These are phyloP conservation scores for Cyclocybe cylindracea DNA, from an alignment of 768 basidiomycete genomes.

Conservation along the genomic window DNA sequence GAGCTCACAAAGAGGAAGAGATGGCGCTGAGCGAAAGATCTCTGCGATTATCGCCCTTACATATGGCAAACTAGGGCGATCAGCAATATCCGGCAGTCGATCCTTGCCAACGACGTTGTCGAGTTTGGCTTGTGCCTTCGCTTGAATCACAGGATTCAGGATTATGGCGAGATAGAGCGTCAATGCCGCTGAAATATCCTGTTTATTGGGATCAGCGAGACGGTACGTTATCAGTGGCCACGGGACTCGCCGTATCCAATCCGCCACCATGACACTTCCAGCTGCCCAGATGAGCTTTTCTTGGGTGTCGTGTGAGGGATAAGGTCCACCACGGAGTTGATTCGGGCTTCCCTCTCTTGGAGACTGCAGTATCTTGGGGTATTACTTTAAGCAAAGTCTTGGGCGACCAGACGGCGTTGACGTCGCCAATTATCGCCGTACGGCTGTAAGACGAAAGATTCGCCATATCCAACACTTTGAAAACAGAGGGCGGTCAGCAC, in stretches of 20 bases:
- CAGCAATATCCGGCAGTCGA: conserved; percentile 38
- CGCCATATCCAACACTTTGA: conserved; percentile 34
- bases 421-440: conserved; percentile 42
- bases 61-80: conserved; percentile 50
- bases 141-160: conserved; percentile 41
- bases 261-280: conserved; percentile 19
- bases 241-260: conserved; percentile 16
- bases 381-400: conserved; percentile 18
- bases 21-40: conserved; percentile 44
- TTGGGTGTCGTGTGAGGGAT: conserved; percentile 36
- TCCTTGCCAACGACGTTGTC: conserved; percentile 40
- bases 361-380: conserved; percentile 15
- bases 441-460: conserved; percentile 39
- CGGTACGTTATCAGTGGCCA: background rate
- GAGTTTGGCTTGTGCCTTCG: conserved; percentile 53
- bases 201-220: conserved; percentile 33
- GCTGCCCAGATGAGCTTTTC: conserved; percentile 38
- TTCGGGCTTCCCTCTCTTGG: conserved; percentile 19
- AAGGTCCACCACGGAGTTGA: conserved; percentile 37
- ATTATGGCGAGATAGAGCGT: conserved; percentile 52
- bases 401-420: conserved; percentile 30
- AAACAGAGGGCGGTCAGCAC: background rate
- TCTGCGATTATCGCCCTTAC: conserved; percentile 46
- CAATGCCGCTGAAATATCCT: conserved; percentile 41
- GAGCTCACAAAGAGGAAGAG: conserved; percentile 40